Evolutionary conservation across 257 asterid species (phyloP).

Genomic region (Datura wrightii): DNA sequence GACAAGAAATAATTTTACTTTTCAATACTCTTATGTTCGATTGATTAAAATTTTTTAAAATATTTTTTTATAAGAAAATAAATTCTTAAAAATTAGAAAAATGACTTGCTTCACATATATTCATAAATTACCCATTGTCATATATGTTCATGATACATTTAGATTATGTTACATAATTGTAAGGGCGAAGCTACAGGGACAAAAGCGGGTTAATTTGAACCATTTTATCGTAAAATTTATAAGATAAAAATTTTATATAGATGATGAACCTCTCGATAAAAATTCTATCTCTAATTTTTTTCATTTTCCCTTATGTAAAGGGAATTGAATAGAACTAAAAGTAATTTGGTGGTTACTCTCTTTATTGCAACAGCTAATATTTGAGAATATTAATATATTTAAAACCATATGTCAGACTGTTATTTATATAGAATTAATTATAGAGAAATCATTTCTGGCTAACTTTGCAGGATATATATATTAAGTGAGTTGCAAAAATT

Average conservation of each 20-base stretch:
- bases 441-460: not conserved
- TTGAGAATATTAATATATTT: not conserved
- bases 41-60: not conserved
- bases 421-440: not conserved
- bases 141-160: too few relatives aligned
- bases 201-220: not conserved
- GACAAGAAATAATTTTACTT: too few relatives aligned
- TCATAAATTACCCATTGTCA: too few relatives aligned
- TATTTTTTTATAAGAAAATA: not conserved
- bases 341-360: conserved; percentile 23
- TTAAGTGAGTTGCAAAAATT: conserved; percentile 14
- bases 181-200: not conserved
- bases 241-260: too few relatives aligned
- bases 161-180: not conserved
- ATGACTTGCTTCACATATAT: too few relatives aligned
- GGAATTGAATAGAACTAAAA: not conserved
- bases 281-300: too few relatives aligned
- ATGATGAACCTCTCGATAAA: too few relatives aligned
- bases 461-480: not conserved
- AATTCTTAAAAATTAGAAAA: too few relatives aligned
- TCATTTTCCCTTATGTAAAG: too few relatives aligned
- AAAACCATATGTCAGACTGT: not conserved
- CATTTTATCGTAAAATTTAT: too few relatives aligned
- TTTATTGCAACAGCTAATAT: not conserved
- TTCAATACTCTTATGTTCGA: too few relatives aligned